Evolutionary conservation across 1,284 basidiomycete genomes (phyloP).

Genomic region (Phellopilus nigrolimitatus): DNA sequence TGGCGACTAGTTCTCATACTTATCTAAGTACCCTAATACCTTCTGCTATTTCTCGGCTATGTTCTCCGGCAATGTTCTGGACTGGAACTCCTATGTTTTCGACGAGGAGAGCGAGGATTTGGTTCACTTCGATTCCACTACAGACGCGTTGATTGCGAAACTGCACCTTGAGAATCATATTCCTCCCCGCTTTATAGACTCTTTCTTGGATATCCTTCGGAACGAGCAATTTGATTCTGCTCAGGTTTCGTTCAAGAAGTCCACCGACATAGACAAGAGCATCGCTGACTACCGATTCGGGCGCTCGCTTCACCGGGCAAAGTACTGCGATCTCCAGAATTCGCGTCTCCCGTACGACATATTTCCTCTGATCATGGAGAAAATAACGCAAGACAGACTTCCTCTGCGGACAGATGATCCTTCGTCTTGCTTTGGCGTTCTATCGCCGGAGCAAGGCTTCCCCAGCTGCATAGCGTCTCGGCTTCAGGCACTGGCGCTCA

Average conservation of each 20-base stretch:
- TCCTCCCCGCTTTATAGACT: conserved; percentile 4
- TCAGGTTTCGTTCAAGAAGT: neutral
- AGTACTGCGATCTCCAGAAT: neutral
- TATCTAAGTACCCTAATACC: too few relatives aligned
- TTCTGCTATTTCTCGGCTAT: neutral
- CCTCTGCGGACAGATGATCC: neutral
- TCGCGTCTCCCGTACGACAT: conserved; percentile 1
- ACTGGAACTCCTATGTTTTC: neutral
- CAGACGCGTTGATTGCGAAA: conserved; percentile 6
- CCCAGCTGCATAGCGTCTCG: neutral
- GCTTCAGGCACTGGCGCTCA: conserved; percentile 3
- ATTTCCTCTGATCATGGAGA: neutral
- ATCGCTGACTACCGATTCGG: conserved; percentile 1
- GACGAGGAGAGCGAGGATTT: conserved; percentile 7
- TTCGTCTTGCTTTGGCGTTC: neutral
- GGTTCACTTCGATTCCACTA: conserved; percentile 1
- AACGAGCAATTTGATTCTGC: neutral
- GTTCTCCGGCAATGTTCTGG: neutral
- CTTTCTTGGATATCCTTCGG: neutral
- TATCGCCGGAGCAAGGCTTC: neutral
- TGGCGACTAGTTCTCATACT: too few relatives aligned
- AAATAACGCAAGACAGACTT: neutral
- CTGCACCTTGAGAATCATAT: conserved; percentile 6
- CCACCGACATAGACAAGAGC: conserved; percentile 5
- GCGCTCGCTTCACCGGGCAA: neutral